Conservation (phyloP, 2,329 filamentous ascomycete genomes). For the Cryphonectria parasitica region DNA sequence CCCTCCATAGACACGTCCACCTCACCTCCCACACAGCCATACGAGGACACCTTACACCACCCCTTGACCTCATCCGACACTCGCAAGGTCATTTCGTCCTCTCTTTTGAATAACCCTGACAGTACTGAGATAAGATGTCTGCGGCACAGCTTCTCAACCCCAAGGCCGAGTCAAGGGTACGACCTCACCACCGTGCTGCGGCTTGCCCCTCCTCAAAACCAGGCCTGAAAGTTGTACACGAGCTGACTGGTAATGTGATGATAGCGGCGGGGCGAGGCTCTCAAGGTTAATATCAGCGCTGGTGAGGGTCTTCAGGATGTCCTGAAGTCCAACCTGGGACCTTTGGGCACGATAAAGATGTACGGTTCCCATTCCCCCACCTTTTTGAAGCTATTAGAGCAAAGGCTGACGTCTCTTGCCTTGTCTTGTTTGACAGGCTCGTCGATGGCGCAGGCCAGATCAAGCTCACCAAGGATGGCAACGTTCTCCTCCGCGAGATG, state of each 20-base stretch:
- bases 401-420: constrained; percentile 19
- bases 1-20: background rate
- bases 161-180: constrained; percentile 95
- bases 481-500: constrained; percentile 77
- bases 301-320: constrained; percentile 94
- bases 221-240: constrained; percentile 40
- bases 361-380: constrained; percentile 42
- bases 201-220: constrained; percentile 35
- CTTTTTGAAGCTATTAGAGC: background rate
- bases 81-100: background rate
- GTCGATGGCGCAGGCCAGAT: constrained; percentile 81
- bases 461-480: constrained; percentile 98
- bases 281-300: constrained; percentile 94
- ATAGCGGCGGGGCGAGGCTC: constrained; percentile 93
- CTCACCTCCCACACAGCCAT: background rate
- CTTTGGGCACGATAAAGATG: constrained; percentile 96
- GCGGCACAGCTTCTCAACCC: constrained; percentile 97
- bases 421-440: constrained; percentile 50
- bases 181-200: constrained; percentile 42
- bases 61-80: background rate
- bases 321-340: constrained; percentile 93
- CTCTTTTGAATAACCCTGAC: constrained; percentile 14
- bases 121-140: constrained; percentile 67
- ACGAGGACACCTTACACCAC: background rate
- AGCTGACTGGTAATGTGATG: constrained; percentile 39